Evolutionary conservation across 2,329 filamentous ascomycete genomes (phyloP).

Genomic region (Claviceps quebecensis): DNA sequence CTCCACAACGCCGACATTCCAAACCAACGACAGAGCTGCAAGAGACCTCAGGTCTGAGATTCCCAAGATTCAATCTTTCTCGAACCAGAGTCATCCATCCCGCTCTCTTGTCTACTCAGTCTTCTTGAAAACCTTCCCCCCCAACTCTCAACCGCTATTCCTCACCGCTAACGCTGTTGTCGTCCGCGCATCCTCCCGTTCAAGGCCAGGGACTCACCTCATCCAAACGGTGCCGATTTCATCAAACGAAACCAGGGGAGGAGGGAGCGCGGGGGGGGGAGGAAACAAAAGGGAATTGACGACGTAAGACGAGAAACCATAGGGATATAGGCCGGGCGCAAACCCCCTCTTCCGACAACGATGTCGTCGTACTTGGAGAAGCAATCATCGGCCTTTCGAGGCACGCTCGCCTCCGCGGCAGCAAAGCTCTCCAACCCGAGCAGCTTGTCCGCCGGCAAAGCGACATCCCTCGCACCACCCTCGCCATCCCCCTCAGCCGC

Average conservation of each 20-base stretch:
- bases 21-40: too few species aligned
- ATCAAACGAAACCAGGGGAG: not conserved
- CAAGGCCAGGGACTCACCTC: not conserved
- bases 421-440: slow-evolving; percentile 44
- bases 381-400: slow-evolving; percentile 48
- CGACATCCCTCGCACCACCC: slow-evolving; percentile 34
- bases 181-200: not conserved
- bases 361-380: slow-evolving; percentile 53
- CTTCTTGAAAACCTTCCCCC: not conserved
- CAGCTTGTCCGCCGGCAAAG: slow-evolving; percentile 27
- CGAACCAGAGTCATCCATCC: not conserved
- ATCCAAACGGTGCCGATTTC: not conserved
- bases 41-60: not conserved
- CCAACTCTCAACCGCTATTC: not conserved
- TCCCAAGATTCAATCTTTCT: not conserved
- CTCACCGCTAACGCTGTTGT: not conserved
- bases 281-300: not conserved
- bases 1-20: too few species aligned
- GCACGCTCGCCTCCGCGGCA: slow-evolving; percentile 47
- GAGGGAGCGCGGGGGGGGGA: not conserved
- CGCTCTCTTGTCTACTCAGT: not conserved
- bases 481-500: slow-evolving; percentile 48
- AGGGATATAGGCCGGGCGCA: not conserved
- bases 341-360: slow-evolving; percentile 10
- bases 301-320: too few species aligned